Conservation (phyloP, 805 yeast species). For the Metschnikowia sp. region DNA sequence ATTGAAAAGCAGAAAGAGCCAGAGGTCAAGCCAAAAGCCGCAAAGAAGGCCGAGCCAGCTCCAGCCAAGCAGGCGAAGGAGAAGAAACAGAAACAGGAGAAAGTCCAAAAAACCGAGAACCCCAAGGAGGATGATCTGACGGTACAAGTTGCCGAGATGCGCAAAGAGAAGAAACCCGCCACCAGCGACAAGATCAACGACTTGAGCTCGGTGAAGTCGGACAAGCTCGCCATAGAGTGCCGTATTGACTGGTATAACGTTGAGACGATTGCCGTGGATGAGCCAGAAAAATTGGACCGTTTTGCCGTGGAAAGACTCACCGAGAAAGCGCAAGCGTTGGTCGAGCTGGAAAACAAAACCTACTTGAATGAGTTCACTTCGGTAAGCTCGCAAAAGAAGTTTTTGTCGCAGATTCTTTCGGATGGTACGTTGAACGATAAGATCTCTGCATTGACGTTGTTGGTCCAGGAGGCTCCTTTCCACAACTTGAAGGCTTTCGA, state of each 20-base stretch:
- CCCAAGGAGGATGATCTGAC: constrained; percentile 18
- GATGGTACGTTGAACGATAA: constrained; percentile 95
- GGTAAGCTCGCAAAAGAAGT: constrained; percentile 78
- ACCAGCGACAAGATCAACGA: constrained; percentile 28
- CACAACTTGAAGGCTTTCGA: constrained; percentile 85
- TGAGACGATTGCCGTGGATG: constrained; percentile 29
- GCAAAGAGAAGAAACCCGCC: constrained; percentile 16
- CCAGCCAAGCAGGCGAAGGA: constrained; percentile 22
- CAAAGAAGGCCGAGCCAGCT: no score
- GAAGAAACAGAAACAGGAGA: constrained; percentile 22
- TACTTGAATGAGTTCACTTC: constrained; percentile 74
- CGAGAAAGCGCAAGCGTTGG: constrained; percentile 61
- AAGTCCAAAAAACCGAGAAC: constrained; percentile 16
- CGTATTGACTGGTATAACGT: constrained; percentile 75
- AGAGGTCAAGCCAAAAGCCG: no score
- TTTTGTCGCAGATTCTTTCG: constrained; percentile 80
- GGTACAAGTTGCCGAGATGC: constrained; percentile 17
- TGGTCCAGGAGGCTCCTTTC: constrained; percentile 92
- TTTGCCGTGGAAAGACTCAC: constrained; percentile 59
- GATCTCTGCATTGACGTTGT: constrained; percentile 87
- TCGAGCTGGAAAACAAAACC: constrained; percentile 66
- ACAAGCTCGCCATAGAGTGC: constrained; percentile 56
- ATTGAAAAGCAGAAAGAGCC: constrained; percentile 13
- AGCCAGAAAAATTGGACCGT: constrained; percentile 40
- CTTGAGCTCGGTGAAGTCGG: constrained; percentile 51